phyloP scores from a whole-genome alignment of 345 rosid genomes.

The Conringia planisiliqua region DNA sequence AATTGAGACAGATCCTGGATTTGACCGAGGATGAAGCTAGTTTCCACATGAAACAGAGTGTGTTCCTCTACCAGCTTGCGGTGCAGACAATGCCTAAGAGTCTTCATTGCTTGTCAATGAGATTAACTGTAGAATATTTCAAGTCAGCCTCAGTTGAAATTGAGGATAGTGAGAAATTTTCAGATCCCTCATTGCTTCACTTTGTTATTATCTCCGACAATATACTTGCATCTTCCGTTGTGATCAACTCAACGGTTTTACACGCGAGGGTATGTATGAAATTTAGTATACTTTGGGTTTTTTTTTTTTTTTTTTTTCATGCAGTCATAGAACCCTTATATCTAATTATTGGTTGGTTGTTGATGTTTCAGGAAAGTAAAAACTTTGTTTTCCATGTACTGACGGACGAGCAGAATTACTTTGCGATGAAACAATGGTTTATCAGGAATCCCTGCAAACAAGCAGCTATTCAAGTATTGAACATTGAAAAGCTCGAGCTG shows the following conservation, averaged over 20 bases:
- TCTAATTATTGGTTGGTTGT: slow-evolving; percentile 29
- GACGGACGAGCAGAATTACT: slow-evolving; percentile 79
- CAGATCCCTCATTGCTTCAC: slow-evolving; percentile 69
- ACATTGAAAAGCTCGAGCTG: slow-evolving; percentile 55
- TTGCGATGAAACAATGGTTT: slow-evolving; percentile 91
- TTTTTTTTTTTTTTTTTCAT: not conserved
- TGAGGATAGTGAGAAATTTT: slow-evolving; percentile 51
- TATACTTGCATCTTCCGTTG: slow-evolving; percentile 86
- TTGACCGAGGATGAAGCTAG: slow-evolving; percentile 87
- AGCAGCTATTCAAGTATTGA: slow-evolving; percentile 64
- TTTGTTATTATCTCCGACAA: slow-evolving; percentile 74
- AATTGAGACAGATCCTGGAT: slow-evolving; percentile 86
- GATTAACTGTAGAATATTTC: slow-evolving; percentile 83
- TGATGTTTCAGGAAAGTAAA: slow-evolving; percentile 70
- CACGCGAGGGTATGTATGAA: slow-evolving; percentile 55
- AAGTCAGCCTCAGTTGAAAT: slow-evolving; percentile 44
- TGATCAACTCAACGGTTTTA: slow-evolving; percentile 74
- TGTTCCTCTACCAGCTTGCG: slow-evolving; percentile 76
- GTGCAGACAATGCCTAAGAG: slow-evolving; percentile 94
- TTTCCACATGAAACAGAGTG: slow-evolving; percentile 81
- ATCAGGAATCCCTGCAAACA: slow-evolving; percentile 57
- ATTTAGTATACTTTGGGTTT: slow-evolving; percentile 9
- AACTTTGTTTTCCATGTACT: slow-evolving; percentile 84
- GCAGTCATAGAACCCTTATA: not conserved
- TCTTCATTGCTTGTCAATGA: slow-evolving; percentile 90